A percentile compares a stretch with the other conserved stretches of the same genome.
These are phyloP conservation scores for Plasmodium cynomolgi DNA, from an alignment of 169 alveolate genomes.

Conservation along the genomic window DNA sequence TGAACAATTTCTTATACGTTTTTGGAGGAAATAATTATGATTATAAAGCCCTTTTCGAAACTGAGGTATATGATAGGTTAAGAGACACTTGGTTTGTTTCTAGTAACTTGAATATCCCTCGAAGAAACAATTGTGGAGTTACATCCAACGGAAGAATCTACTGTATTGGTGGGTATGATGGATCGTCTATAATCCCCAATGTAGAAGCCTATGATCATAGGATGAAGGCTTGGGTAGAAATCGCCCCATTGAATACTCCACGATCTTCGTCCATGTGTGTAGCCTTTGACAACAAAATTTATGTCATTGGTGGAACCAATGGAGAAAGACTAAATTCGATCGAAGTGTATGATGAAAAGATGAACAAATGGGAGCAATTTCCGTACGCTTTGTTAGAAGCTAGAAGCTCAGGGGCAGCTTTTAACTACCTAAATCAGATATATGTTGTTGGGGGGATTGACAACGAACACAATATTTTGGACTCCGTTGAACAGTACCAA, in stretches of 20 bases:
- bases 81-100: slow-evolving; percentile 88
- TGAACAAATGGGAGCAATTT: slow-evolving; percentile 88
- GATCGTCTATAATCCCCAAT: slow-evolving; percentile 81
- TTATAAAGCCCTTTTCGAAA: slow-evolving; percentile 93
- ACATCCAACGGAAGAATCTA: slow-evolving; percentile 77
- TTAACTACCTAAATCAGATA: slow-evolving; percentile 80
- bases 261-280: slow-evolving; percentile 90
- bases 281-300: slow-evolving; percentile 81
- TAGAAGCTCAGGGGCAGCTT: slow-evolving; percentile 90
- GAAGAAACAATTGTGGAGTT: slow-evolving; percentile 88
- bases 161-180: slow-evolving; percentile 91
- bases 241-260: slow-evolving; percentile 88
- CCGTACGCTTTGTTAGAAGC: slow-evolving; percentile 87
- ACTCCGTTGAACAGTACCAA: slow-evolving; percentile 85
- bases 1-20: slow-evolving; percentile 87
- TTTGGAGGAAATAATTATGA: slow-evolving; percentile 93
- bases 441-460: slow-evolving; percentile 89
- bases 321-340: slow-evolving; percentile 90
- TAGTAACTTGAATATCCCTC: slow-evolving; percentile 85
- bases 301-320: slow-evolving; percentile 89
- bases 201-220: slow-evolving; percentile 90
- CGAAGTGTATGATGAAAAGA: slow-evolving; percentile 90
- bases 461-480: slow-evolving; percentile 81
- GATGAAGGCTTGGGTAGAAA: slow-evolving; percentile 89
- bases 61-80: slow-evolving; percentile 91